These are phyloP conservation scores for Hymenoscyphus linearis DNA, from an alignment of 2,329 filamentous ascomycete species.

Conservation along the genomic window DNA sequence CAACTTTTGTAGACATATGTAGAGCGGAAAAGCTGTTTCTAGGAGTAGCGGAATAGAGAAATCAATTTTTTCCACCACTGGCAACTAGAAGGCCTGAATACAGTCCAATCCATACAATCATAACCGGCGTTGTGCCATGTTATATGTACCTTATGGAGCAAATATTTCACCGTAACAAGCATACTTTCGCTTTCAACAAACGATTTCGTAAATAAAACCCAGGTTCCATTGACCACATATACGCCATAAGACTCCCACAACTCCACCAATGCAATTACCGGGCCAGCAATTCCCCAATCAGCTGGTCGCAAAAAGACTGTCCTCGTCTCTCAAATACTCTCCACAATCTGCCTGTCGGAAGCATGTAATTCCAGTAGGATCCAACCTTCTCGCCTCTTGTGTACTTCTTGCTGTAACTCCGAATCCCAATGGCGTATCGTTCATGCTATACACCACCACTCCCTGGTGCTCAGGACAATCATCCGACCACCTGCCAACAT, in stretches of 20 bases:
- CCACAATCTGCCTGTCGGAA: slow-evolving; percentile 93
- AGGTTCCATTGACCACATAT: not conserved
- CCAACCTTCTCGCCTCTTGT: slow-evolving; percentile 73
- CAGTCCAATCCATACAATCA: no score
- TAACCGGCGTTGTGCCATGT: no score
- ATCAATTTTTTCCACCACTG: no score
- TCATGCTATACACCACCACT: slow-evolving; percentile 84
- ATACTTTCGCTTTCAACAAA: not conserved
- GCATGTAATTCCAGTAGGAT: slow-evolving; percentile 82
- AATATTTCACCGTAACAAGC: no score
- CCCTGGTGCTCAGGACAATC: slow-evolving; percentile 93
- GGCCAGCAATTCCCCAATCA: slow-evolving; percentile 9
- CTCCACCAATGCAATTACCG: slow-evolving; percentile 12
- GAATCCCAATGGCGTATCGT: slow-evolving; percentile 90
- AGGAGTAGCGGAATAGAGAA: no score
- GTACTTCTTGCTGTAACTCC: slow-evolving; percentile 87
- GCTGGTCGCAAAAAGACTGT: slow-evolving; percentile 53
- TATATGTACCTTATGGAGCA: no score
- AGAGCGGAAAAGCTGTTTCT: no score
- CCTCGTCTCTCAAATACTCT: slow-evolving; percentile 85
- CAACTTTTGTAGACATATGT: no score
- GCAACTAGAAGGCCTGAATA: no score
- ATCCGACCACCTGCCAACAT: slow-evolving; percentile 74
- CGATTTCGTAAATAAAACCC: not conserved
- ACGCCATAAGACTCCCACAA: slow-evolving; percentile 1